Base-by-base conservation (phyloP, 768 basidiomycete genomes). In the Suillus hirtellus region DNA sequence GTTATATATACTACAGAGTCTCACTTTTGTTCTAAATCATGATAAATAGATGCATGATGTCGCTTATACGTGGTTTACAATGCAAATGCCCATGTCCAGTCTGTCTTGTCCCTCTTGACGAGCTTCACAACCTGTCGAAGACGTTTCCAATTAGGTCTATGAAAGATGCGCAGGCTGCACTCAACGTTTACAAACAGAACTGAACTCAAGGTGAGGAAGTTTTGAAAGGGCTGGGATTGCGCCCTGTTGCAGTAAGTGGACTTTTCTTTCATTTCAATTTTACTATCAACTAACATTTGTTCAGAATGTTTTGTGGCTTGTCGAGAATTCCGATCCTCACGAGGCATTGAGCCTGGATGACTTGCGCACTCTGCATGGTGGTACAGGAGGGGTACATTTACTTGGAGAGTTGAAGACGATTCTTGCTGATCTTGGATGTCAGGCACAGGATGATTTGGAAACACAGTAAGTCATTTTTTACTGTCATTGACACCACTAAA, bases 301-400 rank as follows among this genome's bases (percentile, higher is more conserved):
- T 24, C 24, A 24, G 24, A 24, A 24, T 24, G 24, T 24, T 24
- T 24, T 24, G 24, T 81, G 78, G 79, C 53, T 37, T 0, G 43
- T 81, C 10, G 54, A 56, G n/a, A 52, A 74, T 61, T 77, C 75
- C 10, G 78, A 81, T 63, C 73, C 76, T 24, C 66, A 76, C 60
- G 21, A 54, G 5, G 74, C 77, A 50, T 27, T 76, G 0, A 75
- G 75, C 17, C 79, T 73, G 62, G 80, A 83, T 64, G 66, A 70
- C 3, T 71, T 81, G 34, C 81, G 82, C 66, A 66, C 67, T 15
- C 67, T 77, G 63, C 52, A 72, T 53, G 64, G 63, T 46, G 81
- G 79, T 0, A 49, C 76, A 2, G 73, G 68, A 37, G 67, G 70
- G 3, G 64, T 73, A 37, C 79, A 79, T 65, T 54, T 80, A 12